Evolutionary conservation across 2,329 filamentous ascomycete genomes (phyloP).

Genomic region (Clonostachys rosea): DNA sequence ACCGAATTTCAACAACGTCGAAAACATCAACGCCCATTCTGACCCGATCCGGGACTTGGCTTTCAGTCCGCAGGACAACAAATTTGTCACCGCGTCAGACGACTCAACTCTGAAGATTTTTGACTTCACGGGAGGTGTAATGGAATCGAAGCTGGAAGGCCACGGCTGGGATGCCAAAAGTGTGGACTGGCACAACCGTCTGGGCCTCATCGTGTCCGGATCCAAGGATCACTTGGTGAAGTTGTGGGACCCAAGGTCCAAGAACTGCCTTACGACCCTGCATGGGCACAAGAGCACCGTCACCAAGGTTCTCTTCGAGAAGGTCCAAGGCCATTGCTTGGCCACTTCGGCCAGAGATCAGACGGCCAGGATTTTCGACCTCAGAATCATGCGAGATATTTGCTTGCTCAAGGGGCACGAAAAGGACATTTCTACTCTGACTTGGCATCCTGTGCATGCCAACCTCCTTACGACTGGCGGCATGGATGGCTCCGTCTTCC

Average conservation of each 20-base stretch:
- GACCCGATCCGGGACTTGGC: constrained; percentile 88
- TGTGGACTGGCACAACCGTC: constrained; percentile 96
- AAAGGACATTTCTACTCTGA: constrained; percentile 87
- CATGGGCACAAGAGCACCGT: constrained; percentile 98
- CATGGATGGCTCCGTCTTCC: constrained; percentile 82
- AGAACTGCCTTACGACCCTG: constrained; percentile 85
- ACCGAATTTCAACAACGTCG: constrained; percentile 98
- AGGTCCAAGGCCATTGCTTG: constrained; percentile 75
- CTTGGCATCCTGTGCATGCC: constrained; percentile 91
- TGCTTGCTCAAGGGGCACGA: constrained; percentile 90
- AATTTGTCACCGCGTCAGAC: constrained; percentile 94
- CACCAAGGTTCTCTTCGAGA: constrained; percentile 87
- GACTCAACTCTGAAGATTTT: constrained; percentile 93
- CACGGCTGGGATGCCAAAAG: constrained; percentile 98
- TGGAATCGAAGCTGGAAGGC: constrained; percentile 81
- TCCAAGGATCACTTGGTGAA: constrained; percentile 98
- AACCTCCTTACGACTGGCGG: constrained; percentile 88
- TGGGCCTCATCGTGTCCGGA: constrained; percentile 89
- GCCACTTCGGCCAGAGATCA: constrained; percentile 92
- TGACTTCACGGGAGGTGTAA: constrained; percentile 83
- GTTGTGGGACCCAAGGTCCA: constrained; percentile 93
- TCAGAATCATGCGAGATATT: constrained; percentile 98
- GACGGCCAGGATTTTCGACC: constrained; percentile 87
- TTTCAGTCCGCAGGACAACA: constrained; percentile 89
- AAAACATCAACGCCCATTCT: constrained; percentile 85